Conservation (phyloP, 495 filamentous ascomycete species). For the Penicillium atrosanguineum region DNA sequence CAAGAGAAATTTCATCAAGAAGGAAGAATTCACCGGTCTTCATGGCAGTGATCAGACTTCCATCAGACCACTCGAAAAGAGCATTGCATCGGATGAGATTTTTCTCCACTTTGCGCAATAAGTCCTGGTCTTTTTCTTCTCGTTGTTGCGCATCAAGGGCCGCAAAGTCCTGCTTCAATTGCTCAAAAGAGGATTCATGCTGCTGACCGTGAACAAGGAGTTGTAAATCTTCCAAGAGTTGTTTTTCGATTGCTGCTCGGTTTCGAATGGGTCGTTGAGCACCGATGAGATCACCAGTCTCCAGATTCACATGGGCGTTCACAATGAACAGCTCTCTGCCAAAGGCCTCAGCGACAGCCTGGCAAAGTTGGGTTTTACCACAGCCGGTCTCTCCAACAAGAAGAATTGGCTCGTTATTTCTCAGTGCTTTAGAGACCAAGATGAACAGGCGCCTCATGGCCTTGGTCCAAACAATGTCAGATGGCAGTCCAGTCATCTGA, state of each 20-base stretch:
- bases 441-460: constrained; percentile 90
- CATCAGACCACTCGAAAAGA: constrained; percentile 95
- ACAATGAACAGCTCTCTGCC: constrained; percentile 76
- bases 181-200: constrained; percentile 35
- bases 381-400: constrained; percentile 96
- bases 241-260: constrained; percentile 63
- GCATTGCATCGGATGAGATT: constrained; percentile 66
- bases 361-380: constrained; percentile 95
- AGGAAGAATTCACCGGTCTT: constrained; percentile 84
- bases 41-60: constrained; percentile 94
- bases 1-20: constrained; percentile 95
- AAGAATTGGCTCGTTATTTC: constrained; percentile 90
- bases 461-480: constrained; percentile 85
- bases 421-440: constrained; percentile 77
- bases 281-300: constrained; percentile 95
- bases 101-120: constrained; percentile 56
- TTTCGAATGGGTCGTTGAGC: constrained; percentile 91
- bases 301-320: constrained; percentile 96
- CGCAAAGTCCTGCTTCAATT: constrained; percentile 50
- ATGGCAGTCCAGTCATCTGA: constrained; percentile 38
- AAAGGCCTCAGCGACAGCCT: constrained; percentile 81
- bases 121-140: constrained; percentile 43
- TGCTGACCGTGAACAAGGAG: constrained; percentile 35
- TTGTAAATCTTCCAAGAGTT: constrained; percentile 62
- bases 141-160: constrained; percentile 26